These are phyloP conservation scores for Hypocrella siamensis DNA, from an alignment of 2,329 filamentous ascomycete species.

Conservation along the genomic window DNA sequence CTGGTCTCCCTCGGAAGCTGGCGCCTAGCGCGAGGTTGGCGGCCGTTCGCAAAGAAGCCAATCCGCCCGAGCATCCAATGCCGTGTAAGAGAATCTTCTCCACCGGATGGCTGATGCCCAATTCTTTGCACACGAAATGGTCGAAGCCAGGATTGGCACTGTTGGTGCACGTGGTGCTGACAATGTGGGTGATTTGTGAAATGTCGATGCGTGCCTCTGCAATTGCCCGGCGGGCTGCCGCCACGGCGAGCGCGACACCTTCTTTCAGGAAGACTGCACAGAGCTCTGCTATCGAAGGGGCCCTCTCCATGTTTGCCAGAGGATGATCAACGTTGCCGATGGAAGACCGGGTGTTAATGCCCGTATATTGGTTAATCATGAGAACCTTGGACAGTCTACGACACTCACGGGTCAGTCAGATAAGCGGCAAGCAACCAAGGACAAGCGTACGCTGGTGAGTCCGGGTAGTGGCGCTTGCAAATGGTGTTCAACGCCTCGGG, in stretches of 20 bases:
- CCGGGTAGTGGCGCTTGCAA: background rate
- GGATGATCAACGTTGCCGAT: background rate
- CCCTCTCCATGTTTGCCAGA: background rate
- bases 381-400: background rate
- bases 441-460: background rate
- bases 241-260: background rate
- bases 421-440: background rate
- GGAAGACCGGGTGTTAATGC: background rate
- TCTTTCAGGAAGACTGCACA: background rate
- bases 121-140: constrained; percentile 42
- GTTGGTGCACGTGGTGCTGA: constrained; percentile 54
- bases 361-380: background rate
- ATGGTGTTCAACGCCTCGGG: background rate
- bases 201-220: background rate
- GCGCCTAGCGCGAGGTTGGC: constrained; percentile 52
- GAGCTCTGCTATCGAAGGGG: background rate
- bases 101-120: constrained; percentile 40
- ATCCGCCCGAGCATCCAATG: constrained; percentile 48
- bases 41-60: constrained; percentile 46
- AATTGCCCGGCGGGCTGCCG: background rate
- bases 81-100: constrained; percentile 53
- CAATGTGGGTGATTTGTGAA: constrained; percentile 45
- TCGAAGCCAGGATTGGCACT: constrained; percentile 56
- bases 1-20: constrained; percentile 39
- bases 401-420: background rate